Evolutionary conservation across 2,329 filamentous ascomycete species (phyloP).

Genomic region (Verticillium longisporum): DNA sequence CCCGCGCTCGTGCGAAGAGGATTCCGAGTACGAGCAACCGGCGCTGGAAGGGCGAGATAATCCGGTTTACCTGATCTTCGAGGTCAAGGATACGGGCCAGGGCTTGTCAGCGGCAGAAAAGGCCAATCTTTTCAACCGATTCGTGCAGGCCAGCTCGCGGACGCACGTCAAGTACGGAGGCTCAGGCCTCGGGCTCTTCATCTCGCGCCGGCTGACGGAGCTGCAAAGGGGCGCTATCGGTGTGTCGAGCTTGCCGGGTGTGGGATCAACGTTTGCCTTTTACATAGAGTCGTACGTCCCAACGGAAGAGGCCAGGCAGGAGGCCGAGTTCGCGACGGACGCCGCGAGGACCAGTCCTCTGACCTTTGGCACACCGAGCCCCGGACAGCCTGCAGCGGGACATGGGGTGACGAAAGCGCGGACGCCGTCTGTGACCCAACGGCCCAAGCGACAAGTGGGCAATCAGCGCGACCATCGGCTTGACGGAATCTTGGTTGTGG

Average conservation of each 20-base stretch:
- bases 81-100: slow-evolving; percentile 71
- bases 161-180: slow-evolving; percentile 77
- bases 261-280: slow-evolving; percentile 71
- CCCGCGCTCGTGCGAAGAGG: slow-evolving; percentile 43
- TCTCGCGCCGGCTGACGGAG: slow-evolving; percentile 72
- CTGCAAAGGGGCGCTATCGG: slow-evolving; percentile 76
- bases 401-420: not conserved
- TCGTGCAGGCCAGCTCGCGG: slow-evolving; percentile 68
- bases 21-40: slow-evolving; percentile 28
- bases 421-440: not conserved
- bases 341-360: slow-evolving; percentile 10
- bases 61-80: slow-evolving; percentile 60
- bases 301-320: slow-evolving; percentile 28
- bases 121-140: slow-evolving; percentile 69
- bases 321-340: slow-evolving; percentile 30
- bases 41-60: slow-evolving; percentile 27
- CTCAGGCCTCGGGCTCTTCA: slow-evolving; percentile 72
- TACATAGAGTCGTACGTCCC: slow-evolving; percentile 56
- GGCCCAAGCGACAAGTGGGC: not conserved
- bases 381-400: not conserved
- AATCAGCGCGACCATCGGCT: slow-evolving; percentile 17
- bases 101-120: slow-evolving; percentile 66
- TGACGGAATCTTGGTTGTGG: slow-evolving; percentile 45
- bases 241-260: slow-evolving; percentile 59
- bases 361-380: not conserved